phyloP scores from a whole-genome alignment of 2,329 filamentous ascomycete genomes.

The Epichloe gansuensis region DNA sequence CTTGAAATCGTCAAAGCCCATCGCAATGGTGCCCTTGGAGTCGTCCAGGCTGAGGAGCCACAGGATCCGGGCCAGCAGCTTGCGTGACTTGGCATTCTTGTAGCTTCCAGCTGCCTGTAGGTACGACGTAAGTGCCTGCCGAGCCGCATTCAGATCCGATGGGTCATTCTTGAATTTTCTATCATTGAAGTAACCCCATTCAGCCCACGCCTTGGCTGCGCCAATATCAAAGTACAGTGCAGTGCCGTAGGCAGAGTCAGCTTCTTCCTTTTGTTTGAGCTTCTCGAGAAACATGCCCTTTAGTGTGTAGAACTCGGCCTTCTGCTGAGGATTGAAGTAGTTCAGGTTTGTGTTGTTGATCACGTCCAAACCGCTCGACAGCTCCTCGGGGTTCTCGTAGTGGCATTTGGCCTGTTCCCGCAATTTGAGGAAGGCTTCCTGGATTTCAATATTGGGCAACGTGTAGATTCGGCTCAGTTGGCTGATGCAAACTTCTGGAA shows the following conservation, averaged over 20 bases:
- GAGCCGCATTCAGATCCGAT: slow-evolving; percentile 66
- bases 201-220: slow-evolving; percentile 93
- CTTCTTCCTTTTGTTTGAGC: slow-evolving; percentile 78
- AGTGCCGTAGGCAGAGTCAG: slow-evolving; percentile 87
- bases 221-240: slow-evolving; percentile 93
- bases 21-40: slow-evolving; percentile 66
- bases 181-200: slow-evolving; percentile 98
- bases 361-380: slow-evolving; percentile 87
- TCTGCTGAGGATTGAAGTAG: slow-evolving; percentile 92
- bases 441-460: slow-evolving; percentile 97
- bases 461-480: slow-evolving; percentile 98
- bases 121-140: slow-evolving; percentile 90
- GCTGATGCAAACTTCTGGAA: slow-evolving; percentile 93
- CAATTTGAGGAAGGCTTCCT: slow-evolving; percentile 95
- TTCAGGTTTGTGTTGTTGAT: slow-evolving; percentile 99
- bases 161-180: slow-evolving; percentile 89
- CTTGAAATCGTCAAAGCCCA: slow-evolving; percentile 91
- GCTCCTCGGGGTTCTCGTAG: slow-evolving; percentile 88
- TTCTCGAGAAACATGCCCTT: slow-evolving; percentile 99
- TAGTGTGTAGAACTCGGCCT: slow-evolving; percentile 96
- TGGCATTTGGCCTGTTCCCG: slow-evolving; percentile 98
- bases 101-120: slow-evolving; percentile 91
- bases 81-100: slow-evolving; percentile 93
- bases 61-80: slow-evolving; percentile 81
- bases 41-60: slow-evolving; percentile 95